These are phyloP conservation scores for Actinomortierella wolfii DNA, from an alignment of 371 early-diverging fungal species.

Conservation along the genomic window DNA sequence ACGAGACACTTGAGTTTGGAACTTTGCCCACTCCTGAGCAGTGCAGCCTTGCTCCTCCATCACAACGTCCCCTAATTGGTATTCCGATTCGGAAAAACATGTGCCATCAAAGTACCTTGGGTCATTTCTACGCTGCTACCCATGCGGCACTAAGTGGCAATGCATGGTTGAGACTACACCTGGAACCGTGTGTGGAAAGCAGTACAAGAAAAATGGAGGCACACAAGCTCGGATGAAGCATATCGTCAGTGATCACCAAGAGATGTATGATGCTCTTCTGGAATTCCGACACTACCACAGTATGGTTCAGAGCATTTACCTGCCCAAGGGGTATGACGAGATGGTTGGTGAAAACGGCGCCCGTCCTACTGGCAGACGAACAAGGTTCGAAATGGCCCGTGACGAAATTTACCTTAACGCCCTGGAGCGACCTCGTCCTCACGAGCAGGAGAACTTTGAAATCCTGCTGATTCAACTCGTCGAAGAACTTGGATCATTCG, in stretches of 20 bases:
- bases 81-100: constrained; percentile 3
- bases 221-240: constrained; percentile 11
- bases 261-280: constrained; percentile 3
- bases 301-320: constrained; percentile 7
- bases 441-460: no score
- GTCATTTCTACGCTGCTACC: constrained; percentile 8
- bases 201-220: constrained; percentile 12
- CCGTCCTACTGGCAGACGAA: no score
- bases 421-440: no score
- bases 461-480: no score
- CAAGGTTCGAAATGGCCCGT: no score
- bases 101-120: constrained; percentile 4
- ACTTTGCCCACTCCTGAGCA: constrained; percentile 13
- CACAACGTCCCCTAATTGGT: constrained; percentile 4
- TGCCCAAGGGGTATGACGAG: not conserved
- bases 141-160: not conserved
- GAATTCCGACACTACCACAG: constrained; percentile 11
- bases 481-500: no score
- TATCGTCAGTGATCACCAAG: constrained; percentile 2
- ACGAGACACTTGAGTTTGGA: constrained; percentile 11
- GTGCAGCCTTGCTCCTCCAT: constrained; percentile 11
- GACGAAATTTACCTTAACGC: no score
- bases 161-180: constrained; percentile 4
- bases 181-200: constrained; percentile 4
- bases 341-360: no score